Conservation (phyloP, 2,329 filamentous ascomycete genomes). For the Phialophora expanda region DNA sequence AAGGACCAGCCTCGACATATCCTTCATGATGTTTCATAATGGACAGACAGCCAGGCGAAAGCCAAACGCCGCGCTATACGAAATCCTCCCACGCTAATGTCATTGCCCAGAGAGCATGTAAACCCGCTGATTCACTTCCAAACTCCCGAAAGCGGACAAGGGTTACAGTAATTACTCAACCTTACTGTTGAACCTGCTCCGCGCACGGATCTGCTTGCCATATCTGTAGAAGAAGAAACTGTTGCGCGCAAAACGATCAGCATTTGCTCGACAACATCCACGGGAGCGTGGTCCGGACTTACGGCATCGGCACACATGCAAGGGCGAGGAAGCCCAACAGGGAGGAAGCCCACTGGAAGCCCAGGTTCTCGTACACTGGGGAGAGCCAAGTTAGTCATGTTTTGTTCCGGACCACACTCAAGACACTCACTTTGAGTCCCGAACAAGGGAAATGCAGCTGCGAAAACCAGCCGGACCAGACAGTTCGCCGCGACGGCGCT, state of each 20-base stretch:
- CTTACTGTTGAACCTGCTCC: constrained; percentile 24
- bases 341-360: constrained; percentile 54
- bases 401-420: background rate
- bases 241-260: constrained; percentile 43
- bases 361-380: constrained; percentile 52
- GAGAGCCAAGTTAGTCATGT: background rate
- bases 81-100: too few relatives aligned
- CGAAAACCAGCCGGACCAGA: constrained; percentile 77
- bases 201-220: constrained; percentile 52
- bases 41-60: too few relatives aligned
- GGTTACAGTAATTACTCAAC: background rate
- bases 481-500: constrained; percentile 80
- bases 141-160: background rate
- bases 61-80: too few relatives aligned
- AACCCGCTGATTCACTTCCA: too few relatives aligned
- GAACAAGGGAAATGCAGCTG: constrained; percentile 77
- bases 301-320: constrained; percentile 52
- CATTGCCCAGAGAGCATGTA: too few relatives aligned
- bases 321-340: constrained; percentile 53
- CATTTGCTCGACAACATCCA: background rate
- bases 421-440: constrained; percentile 58
- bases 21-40: too few relatives aligned
- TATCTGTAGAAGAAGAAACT: constrained; percentile 53
- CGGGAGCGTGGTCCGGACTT: background rate
- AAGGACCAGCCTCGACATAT: too few relatives aligned